Evolutionary conservation across 2,329 filamentous ascomycete genomes (phyloP).

Genomic region (Verticillium longisporum): DNA sequence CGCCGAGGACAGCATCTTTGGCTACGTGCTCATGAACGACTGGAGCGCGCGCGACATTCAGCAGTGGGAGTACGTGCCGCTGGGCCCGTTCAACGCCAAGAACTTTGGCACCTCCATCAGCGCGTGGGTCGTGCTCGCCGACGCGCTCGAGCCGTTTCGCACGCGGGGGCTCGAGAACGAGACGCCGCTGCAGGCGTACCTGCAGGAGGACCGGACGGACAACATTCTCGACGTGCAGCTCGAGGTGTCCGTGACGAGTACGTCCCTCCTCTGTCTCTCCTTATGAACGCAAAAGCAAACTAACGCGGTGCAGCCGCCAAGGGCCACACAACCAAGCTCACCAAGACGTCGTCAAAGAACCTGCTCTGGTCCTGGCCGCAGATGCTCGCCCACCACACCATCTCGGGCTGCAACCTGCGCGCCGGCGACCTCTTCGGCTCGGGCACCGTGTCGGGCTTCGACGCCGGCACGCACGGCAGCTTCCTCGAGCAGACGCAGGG

Average conservation of each 20-base stretch:
- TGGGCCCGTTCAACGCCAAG: slow-evolving; percentile 58
- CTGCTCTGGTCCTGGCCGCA: slow-evolving; percentile 77
- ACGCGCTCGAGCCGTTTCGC: slow-evolving; percentile 37
- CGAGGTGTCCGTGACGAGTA: slow-evolving; percentile 30
- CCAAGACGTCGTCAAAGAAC: slow-evolving; percentile 26
- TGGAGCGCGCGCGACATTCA: slow-evolving; percentile 59
- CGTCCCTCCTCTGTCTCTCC: slow-evolving; percentile 10
- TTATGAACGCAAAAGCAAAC: too few species aligned
- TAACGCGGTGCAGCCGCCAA: slow-evolving; percentile 14
- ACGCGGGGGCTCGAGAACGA: slow-evolving; percentile 21
- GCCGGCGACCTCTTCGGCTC: slow-evolving; percentile 70
- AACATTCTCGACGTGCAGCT: slow-evolving; percentile 29
- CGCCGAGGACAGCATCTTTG: slow-evolving; percentile 67
- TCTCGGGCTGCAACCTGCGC: slow-evolving; percentile 68
- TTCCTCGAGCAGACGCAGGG: slow-evolving; percentile 65
- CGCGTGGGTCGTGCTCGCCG: slow-evolving; percentile 55
- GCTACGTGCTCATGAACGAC: slow-evolving; percentile 59
- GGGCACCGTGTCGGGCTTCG: slow-evolving; percentile 65
- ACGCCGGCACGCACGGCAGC: slow-evolving; percentile 58
- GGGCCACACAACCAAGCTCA: slow-evolving; percentile 30
- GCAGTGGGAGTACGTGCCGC: slow-evolving; percentile 51
- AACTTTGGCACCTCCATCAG: slow-evolving; percentile 53
- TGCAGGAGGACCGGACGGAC: slow-evolving; percentile 46
- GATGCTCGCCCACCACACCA: slow-evolving; percentile 75
- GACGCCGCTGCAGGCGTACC: slow-evolving; percentile 25